Evolutionary conservation across 2,329 filamentous ascomycete species (phyloP).

Genomic region (Phaeosphaeria sp.): DNA sequence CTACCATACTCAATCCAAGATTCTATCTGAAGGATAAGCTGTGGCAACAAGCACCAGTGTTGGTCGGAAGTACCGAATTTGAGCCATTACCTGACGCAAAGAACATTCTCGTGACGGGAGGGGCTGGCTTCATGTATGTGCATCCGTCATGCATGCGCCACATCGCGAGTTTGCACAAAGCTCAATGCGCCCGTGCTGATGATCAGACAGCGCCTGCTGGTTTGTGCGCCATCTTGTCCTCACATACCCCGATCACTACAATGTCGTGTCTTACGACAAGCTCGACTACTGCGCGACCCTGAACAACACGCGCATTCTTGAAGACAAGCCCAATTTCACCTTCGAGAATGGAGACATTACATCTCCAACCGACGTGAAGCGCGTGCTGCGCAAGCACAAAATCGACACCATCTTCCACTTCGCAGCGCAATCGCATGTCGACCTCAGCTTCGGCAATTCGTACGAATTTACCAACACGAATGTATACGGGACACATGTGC

Average conservation of each 20-base stretch:
- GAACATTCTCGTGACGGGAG: conserved; percentile 85
- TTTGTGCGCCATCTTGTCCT: conserved; percentile 78
- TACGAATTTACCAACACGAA: conserved; percentile 83
- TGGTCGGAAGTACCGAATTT: conserved; percentile 74
- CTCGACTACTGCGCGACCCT: conserved; percentile 82
- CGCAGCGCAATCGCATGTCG: conserved; percentile 84
- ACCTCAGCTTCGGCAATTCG: conserved; percentile 82
- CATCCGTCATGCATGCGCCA: neutral
- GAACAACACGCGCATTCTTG: conserved; percentile 77
- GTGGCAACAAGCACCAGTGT: conserved; percentile 74
- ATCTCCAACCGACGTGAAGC: conserved; percentile 71
- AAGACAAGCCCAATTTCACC: conserved; percentile 73
- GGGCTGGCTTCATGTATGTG: conserved; percentile 82
- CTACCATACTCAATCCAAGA: conserved; percentile 51
- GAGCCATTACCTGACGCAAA: conserved; percentile 72
- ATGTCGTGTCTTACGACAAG: conserved; percentile 83
- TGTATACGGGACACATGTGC: conserved; percentile 82
- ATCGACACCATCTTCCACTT: conserved; percentile 86
- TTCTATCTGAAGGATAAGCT: conserved; percentile 64
- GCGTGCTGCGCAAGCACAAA: conserved; percentile 72
- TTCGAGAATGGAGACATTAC: conserved; percentile 84
- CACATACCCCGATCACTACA: conserved; percentile 77
- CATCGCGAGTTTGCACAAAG: neutral
- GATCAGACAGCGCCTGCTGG: conserved; percentile 73
- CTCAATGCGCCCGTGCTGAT: conserved; percentile 17